Percentiles rank a stretch among this genome's conserved stretches.
Conservation (phyloP, 1,284 basidiomycete species). For the Irpex rosettiformis region DNA sequence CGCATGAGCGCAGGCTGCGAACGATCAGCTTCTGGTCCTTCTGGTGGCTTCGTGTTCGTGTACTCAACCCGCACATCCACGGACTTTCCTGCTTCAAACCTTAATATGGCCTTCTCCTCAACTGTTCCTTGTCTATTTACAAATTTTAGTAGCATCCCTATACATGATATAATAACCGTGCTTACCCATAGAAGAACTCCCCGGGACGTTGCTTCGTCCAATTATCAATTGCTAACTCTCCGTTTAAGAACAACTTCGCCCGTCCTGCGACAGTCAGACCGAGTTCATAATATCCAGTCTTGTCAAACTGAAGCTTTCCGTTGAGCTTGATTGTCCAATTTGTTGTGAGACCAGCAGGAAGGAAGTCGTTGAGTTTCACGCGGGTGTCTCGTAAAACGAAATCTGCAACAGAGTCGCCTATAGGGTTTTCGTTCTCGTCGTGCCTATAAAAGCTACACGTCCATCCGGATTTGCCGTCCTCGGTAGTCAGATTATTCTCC, state of each 20-base stretch:
- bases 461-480: slow-evolving; percentile 55
- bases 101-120: slow-evolving; percentile 52
- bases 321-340: slow-evolving; percentile 62
- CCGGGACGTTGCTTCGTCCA: slow-evolving; percentile 66
- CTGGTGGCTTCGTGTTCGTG: slow-evolving; percentile 54
- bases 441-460: slow-evolving; percentile 58
- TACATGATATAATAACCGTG: too few species aligned
- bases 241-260: slow-evolving; percentile 64
- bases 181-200: slow-evolving; percentile 65
- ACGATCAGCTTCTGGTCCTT: slow-evolving; percentile 44
- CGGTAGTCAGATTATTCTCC: slow-evolving; percentile 49
- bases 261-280: slow-evolving; percentile 70
- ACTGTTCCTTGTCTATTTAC: slow-evolving; percentile 50
- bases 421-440: slow-evolving; percentile 41
- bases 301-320: slow-evolving; percentile 49
- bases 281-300: slow-evolving; percentile 62
- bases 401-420: slow-evolving; percentile 38
- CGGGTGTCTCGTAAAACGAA: slow-evolving; percentile 57
- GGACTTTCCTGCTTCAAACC: slow-evolving; percentile 41
- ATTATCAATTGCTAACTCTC: slow-evolving; percentile 61
- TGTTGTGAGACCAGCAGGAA: slow-evolving; percentile 55
- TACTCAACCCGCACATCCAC: slow-evolving; percentile 58
- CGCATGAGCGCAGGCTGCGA: slow-evolving; percentile 63
- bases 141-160: too few species aligned
- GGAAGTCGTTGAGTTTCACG: slow-evolving; percentile 63